Base-by-base conservation (phyloP, 2,329 filamentous ascomycete species). In the Lasiodiplodia citricola region DNA sequence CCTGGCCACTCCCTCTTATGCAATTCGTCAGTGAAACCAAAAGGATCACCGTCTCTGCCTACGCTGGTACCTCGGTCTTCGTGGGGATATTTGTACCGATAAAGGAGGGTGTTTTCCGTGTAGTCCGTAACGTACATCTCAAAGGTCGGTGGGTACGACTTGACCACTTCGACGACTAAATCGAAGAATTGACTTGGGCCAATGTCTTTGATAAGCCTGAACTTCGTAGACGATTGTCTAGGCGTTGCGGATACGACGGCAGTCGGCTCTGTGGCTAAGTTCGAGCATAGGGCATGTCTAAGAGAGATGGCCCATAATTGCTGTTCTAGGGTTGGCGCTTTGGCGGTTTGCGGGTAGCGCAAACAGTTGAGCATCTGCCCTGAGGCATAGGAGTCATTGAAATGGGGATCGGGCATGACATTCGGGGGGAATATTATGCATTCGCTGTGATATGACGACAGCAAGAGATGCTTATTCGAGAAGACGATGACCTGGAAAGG, bases 111-210 rank as follows among this genome's bases (percentile, higher is more conserved):
- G 74, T 97, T 93, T 63, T 87, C 81, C 0, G 93, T 96, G 77
- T 94, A 97, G 78, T 97, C 94, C 0, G 92, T 91, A 21, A 97
- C 82, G 83, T 94, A 94, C 0, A 97, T 71, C 5, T 88, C 79
- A 10, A 73, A 76, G 16, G 55, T 58, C 13, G 67, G 73, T 2
- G 80, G 75, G 72, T 83, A 87, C 0, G 85, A 81, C 72, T 86
- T 89, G 57, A 94, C 86, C 2, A 97, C 87, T 75, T 94, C 87
- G 1, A 87, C 93, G 21, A 92, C 82, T 1, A 96, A 76, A 75
- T 97, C 88, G 73, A 86, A 88, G 75, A 90, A 96, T 0, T 74
- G 82, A 16, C 79, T 77, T 0, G 85, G 80, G 2, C 80, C 74
- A 1, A 93, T 80, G 72, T 94, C 87, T 71, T 90, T 84, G 66